Base-by-base conservation (phyloP, 306 rosid species). In the Fragaria ananassa region DNA sequence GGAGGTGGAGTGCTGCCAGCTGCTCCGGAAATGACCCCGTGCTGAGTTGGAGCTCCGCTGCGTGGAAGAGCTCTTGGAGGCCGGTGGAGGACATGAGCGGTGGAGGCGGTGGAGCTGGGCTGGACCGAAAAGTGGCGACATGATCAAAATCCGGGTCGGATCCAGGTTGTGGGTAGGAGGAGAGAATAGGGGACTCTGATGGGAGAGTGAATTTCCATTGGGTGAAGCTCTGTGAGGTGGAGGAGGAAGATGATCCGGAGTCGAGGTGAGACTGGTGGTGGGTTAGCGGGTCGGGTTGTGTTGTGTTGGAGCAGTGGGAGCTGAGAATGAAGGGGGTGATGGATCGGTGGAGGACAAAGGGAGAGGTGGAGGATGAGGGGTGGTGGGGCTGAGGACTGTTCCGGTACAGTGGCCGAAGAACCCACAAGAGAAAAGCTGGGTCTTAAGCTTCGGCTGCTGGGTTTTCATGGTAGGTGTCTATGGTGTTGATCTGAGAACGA, bases 161-260 rank as follows among this genome's bases (percentile, higher is more conserved):
- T 60, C 21, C 60, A 41, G 76, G 70, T 19, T 69, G 80, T 15
- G 41, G 68, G 42, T 37, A 58, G 44, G 62, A 58, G 42, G 62
- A 35, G 56, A 37, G 79, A 42, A 79, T 46, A 1, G 86, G 87
- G 0, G 76, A 89, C 45, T 41, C 45, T 41, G 45, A 41, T 41
- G 84, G 91, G 85, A 89, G 93, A 25, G 94, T 85, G 88, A 94
- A 91, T 18, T 82, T 84, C 97, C 98, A 94, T 31, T 91, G 98
- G 0, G 98, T 94, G 89, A 91, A 94, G 88, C 98, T 94, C 70
- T 93, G 98, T 15, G 98, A 93, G 27, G 97, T 83, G 58, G 97
- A 82, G 53, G 98, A 89, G 58, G 91, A 87, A 60, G 89, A 89
- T 23, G 91, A 87, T 23, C 85, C 93, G 31, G 92, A 83, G 64